Evolutionary conservation across 2,329 filamentous ascomycete species (phyloP).

Genomic region (Alternaria sp.): DNA sequence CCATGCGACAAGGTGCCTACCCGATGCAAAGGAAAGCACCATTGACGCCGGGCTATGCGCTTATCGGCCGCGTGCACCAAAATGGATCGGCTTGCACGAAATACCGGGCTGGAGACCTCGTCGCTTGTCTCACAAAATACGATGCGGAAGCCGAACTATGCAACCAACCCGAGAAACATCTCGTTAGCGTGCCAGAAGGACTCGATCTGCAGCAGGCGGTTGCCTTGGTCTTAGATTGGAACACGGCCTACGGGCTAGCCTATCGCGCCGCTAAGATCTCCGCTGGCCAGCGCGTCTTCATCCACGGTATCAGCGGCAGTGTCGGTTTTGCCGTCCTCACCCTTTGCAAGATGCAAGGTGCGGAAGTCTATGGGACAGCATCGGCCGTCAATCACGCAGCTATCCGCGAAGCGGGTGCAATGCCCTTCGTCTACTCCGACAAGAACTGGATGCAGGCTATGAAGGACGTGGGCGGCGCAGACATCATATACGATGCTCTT

Average conservation of each 20-base stretch:
- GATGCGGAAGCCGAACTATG: constrained; percentile 51
- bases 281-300: constrained; percentile 56
- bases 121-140: background rate
- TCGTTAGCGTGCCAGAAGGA: constrained; percentile 51
- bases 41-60: constrained; percentile 58
- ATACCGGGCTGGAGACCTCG: background rate
- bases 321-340: constrained; percentile 53
- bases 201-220: constrained; percentile 52
- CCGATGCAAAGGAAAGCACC: constrained; percentile 55
- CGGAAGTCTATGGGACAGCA: background rate
- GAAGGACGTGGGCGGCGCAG: constrained; percentile 54
- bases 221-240: constrained; percentile 56
- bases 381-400: background rate
- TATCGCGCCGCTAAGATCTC: constrained; percentile 47
- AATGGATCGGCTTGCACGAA: background rate
- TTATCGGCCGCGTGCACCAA: constrained; percentile 51
- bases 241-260: constrained; percentile 41
- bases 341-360: background rate
- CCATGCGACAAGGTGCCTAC: constrained; percentile 59
- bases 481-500: constrained; percentile 58
- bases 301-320: constrained; percentile 60
- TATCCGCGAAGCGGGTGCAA: background rate
- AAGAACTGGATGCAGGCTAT: constrained; percentile 58
- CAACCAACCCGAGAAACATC: constrained; percentile 57
- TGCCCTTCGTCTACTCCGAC: constrained; percentile 52